Base-by-base conservation (phyloP, 352 stramenopile genomes). In the Phytophthora constricta region DNA sequence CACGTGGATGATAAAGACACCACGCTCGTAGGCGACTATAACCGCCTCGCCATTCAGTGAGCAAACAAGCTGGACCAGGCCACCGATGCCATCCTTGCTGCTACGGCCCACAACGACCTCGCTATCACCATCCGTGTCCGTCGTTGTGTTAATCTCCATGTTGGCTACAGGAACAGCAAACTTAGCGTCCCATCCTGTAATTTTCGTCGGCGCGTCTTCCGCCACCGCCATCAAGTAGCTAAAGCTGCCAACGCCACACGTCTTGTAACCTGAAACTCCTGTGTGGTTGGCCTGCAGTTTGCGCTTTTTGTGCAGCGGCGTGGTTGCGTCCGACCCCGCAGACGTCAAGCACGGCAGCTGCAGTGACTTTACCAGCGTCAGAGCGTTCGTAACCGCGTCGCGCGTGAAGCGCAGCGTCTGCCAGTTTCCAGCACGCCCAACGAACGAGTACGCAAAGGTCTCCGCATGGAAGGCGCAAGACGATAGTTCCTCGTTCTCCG, bases 141-240 rank as follows among this genome's bases (percentile, higher is more conserved):
- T 42, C 10, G 27, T 9, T 37, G 79, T 46, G 37, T 84, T 74
- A 42, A 89, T 65, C 50, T 86, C 68, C n/a, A 74, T 81, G 19
- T 65, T 76, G 1, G 82, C 77, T 13, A 93, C 78, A 2, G 87
- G 76, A 0, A 92, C 86, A 19, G 82, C 84, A 53, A 92, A 93
- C 68, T 89, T 92, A 50, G 84, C 74, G 61, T 93, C 84, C 83
- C 83, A 93, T 4, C 74, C 82, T 11, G 76, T 78, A 28, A 91
- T 68, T 48, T 79, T 68, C 61, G 71, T 65, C 1, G 80, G 67
- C 9, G 58, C 50, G 39, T 85, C 68, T 22, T 82, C 31, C 1
- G 61, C 70, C 17, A 73, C 65, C 10, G 84, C 75, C 3, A 93
- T 67, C 10, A 93, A 53, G 68, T 89, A 92, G 52, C 74, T 88